These are phyloP conservation scores for Thelephora aurantiotincta DNA, from an alignment of 768 basidiomycete species.

Conservation along the genomic window DNA sequence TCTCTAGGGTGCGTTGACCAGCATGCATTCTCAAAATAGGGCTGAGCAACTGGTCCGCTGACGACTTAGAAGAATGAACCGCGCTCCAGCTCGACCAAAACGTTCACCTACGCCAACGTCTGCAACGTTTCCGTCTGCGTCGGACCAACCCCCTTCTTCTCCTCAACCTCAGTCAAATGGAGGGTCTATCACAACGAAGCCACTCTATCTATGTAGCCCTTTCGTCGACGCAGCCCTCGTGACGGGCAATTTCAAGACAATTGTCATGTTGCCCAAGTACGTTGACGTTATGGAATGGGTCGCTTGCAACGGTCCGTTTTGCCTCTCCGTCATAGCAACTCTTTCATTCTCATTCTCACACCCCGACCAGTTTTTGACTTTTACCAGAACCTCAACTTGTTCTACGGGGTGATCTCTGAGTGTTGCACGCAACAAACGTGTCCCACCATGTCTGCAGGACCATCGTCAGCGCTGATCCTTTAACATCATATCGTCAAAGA, in stretches of 20 bases:
- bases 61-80: conserved; percentile 50
- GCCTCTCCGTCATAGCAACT: not conserved
- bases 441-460: conserved; percentile 85
- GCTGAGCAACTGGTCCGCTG: not conserved
- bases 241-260: conserved; percentile 97
- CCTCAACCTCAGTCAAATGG: conserved; percentile 22
- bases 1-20: conserved; percentile 48
- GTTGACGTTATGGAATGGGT: conserved; percentile 97
- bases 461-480: conserved; percentile 38
- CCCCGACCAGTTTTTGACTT: conserved; percentile 75
- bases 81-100: conserved; percentile 54
- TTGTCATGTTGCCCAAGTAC: conserved; percentile 92
- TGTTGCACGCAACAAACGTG: conserved; percentile 84
- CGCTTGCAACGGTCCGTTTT: conserved; percentile 75
- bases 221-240: conserved; percentile 93
- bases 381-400: conserved; percentile 93
- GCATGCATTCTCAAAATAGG: conserved; percentile 4
- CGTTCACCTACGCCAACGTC: conserved; percentile 68
- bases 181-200: conserved; percentile 30
- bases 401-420: conserved; percentile 89
- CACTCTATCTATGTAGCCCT: conserved; percentile 83
- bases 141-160: conserved; percentile 23
- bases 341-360: not conserved
- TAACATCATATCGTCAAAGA: not conserved
- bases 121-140: conserved; percentile 35